Base-by-base conservation (phyloP, 306 rosid genomes). In the Glycine tomentella region DNA sequence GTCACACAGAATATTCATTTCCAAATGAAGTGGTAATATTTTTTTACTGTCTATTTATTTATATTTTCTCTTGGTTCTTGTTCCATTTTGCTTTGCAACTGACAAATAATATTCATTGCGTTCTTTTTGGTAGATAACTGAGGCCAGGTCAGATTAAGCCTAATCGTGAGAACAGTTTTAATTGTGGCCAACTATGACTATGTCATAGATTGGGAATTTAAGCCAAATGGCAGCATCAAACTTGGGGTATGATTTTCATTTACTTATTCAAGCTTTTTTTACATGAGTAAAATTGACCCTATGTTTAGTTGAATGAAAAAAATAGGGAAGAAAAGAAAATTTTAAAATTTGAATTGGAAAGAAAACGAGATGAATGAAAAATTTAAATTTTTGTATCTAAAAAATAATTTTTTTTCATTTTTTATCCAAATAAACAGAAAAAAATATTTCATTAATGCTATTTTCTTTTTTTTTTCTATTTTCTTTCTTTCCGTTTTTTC, bases 201-300 rank as follows among this genome's bases (percentile, higher is more conserved):
- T 76, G 73, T 90, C 14, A 73, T 84, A 42, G 88, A 90, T 75
- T 90, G 93, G 93, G 89, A 88, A 61, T 84, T 90, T 75, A 88
- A 84, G 72, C 89, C 90, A n/a, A 86, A 81, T 64, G 91, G 93
- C 20, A 78, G 86, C 77, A 90, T 90, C 72, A 88, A 90, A 45
- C 17, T 88, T 17, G 85, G 84, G 87, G 91, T 90, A 86, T 45
- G 78, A 4, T 33, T 20, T 20, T 20, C 20, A 20, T 20, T 20
- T 20, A 0, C 1, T 0, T 20, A 20, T 20, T 20, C 20, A 20
- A 20, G 0, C 20, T n/a, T n/a, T n/a, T n/a, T n/a, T n/a, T n/a
- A n/a, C n/a, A n/a, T n/a, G n/a, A n/a, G n/a, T n/a, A n/a, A n/a
- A n/a, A n/a, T n/a, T n/a, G n/a, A n/a, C n/a, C n/a, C n/a, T n/a